phyloP scores from a whole-genome alignment of 2,329 filamentous ascomycete species.

The Hymenoscyphus repandus region DNA sequence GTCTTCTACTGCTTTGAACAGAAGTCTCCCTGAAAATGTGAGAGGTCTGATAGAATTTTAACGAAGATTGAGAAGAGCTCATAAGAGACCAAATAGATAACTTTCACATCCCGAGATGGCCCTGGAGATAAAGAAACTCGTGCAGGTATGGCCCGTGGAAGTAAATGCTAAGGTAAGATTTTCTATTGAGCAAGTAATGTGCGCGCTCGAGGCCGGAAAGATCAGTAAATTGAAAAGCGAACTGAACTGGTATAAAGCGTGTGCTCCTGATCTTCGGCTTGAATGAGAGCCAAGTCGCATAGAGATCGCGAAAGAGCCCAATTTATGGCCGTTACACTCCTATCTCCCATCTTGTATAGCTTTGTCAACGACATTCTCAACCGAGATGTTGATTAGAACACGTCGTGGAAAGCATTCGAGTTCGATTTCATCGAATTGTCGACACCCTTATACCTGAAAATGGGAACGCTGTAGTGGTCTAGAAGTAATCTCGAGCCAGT shows the following conservation, averaged over 20 bases:
- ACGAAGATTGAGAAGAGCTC: no score
- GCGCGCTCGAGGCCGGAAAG: constrained; percentile 25
- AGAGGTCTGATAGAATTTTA: no score
- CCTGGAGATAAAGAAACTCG: no score
- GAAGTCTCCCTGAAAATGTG: no score
- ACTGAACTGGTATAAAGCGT: constrained; percentile 22
- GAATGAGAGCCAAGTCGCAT: constrained; percentile 41
- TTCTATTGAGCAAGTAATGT: constrained; percentile 13
- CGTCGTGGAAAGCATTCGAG: not conserved
- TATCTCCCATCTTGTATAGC: not conserved
- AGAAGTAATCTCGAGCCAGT: no score
- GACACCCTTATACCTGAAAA: not conserved
- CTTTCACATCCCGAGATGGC: no score
- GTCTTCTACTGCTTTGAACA: no score
- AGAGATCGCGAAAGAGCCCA: constrained; percentile 34
- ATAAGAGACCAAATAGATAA: no score
- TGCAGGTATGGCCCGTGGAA: no score
- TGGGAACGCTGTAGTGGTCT: not conserved
- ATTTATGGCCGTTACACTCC: constrained; percentile 33
- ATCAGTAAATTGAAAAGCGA: constrained; percentile 18
- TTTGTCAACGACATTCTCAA: no score
- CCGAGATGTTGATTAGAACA: not conserved
- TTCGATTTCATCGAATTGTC: not conserved
- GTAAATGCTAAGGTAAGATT: no score
- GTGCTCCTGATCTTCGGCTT: constrained; percentile 34